Evolutionary conservation across 2,329 filamentous ascomycete genomes (phyloP).

Genomic region (Salinomyces thailandicus): DNA sequence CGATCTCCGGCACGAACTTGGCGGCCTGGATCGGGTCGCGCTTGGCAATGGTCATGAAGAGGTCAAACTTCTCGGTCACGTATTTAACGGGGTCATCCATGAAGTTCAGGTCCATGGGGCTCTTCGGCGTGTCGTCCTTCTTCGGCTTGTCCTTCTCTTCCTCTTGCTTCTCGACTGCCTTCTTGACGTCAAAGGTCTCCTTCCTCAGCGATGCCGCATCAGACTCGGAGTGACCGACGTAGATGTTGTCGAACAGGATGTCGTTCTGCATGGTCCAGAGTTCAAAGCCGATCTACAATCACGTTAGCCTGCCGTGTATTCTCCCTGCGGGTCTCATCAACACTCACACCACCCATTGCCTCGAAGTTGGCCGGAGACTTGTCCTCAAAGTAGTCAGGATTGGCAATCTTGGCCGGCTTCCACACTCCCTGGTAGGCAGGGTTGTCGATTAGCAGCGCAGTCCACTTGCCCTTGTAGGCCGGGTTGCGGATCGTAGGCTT

Average conservation of each 20-base stretch:
- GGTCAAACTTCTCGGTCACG: slow-evolving; percentile 83
- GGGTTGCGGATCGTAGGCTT: slow-evolving; percentile 91
- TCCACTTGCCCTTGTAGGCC: slow-evolving; percentile 98
- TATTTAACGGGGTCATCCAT: slow-evolving; percentile 79
- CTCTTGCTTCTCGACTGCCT: slow-evolving; percentile 62
- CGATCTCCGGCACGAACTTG: slow-evolving; percentile 85
- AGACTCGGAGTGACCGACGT: slow-evolving; percentile 92
- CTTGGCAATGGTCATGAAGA: slow-evolving; percentile 78
- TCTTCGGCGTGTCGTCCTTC: slow-evolving; percentile 48
- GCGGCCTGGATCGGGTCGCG: slow-evolving; percentile 73
- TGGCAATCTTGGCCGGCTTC: slow-evolving; percentile 91
- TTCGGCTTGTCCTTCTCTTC: slow-evolving; percentile 68
- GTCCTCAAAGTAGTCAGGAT: slow-evolving; percentile 94
- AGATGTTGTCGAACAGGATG: slow-evolving; percentile 99
- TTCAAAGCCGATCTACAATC: slow-evolving; percentile 77
- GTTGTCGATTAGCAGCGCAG: slow-evolving; percentile 86
- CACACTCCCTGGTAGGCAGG: slow-evolving; percentile 94
- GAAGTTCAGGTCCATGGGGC: slow-evolving; percentile 73
- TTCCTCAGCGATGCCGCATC: slow-evolving; percentile 82
- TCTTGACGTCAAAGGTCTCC: slow-evolving; percentile 86
- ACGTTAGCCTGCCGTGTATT: too few relatives aligned
- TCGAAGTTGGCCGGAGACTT: slow-evolving; percentile 94
- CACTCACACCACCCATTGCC: slow-evolving; percentile 88
- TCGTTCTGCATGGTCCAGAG: slow-evolving; percentile 99
- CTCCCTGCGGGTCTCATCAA: too few relatives aligned